Percentiles rank a stretch among this genome's conserved stretches.
phyloP scores from a whole-genome alignment of 106 monocot genomes.

The Posidonia australis region DNA sequence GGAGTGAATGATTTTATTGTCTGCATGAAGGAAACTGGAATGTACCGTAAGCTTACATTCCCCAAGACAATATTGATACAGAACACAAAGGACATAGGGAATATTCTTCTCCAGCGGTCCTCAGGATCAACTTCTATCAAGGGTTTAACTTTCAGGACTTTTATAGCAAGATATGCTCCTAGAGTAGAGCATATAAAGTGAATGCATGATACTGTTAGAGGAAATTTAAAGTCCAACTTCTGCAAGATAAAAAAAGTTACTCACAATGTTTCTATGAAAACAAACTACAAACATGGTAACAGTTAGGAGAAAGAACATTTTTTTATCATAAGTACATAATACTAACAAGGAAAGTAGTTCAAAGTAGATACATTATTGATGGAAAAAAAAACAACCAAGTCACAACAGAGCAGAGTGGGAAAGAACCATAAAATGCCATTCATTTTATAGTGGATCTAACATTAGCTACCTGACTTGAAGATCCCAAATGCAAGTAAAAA shows the following conservation, averaged over 20 bases:
- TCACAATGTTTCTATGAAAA: too few species aligned
- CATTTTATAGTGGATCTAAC: too few species aligned
- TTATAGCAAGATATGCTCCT: conserved; percentile 83
- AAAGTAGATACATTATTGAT: too few species aligned
- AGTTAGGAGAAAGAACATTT: too few species aligned
- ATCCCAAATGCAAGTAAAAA: too few species aligned
- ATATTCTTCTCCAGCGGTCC: conserved; percentile 96
- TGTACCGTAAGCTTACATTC: conserved; percentile 95
- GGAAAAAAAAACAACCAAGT: too few species aligned
- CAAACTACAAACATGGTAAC: too few species aligned
- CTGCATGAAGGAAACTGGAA: conserved; percentile 98
- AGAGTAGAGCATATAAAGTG: conserved; percentile 92
- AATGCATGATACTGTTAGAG: conserved; percentile 80
- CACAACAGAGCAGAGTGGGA: too few species aligned
- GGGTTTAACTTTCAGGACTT: conserved; percentile 65
- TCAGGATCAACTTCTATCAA: conserved; percentile 79
- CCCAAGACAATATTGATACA: conserved; percentile 96
- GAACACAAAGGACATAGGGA: conserved; percentile 97
- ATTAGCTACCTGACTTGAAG: too few species aligned
- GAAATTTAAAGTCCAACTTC: conserved; percentile 96
- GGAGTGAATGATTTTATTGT: conserved; percentile 98
- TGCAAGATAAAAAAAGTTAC: conserved; percentile 29
- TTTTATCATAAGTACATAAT: too few species aligned
- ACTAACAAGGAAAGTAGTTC: too few species aligned
- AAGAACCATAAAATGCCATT: too few species aligned